Evolutionary conservation across 1,139 yeast genomes (phyloP), one percentile per base, ranked within the genome.

Genomic region (Candida glucosophila): DNA sequence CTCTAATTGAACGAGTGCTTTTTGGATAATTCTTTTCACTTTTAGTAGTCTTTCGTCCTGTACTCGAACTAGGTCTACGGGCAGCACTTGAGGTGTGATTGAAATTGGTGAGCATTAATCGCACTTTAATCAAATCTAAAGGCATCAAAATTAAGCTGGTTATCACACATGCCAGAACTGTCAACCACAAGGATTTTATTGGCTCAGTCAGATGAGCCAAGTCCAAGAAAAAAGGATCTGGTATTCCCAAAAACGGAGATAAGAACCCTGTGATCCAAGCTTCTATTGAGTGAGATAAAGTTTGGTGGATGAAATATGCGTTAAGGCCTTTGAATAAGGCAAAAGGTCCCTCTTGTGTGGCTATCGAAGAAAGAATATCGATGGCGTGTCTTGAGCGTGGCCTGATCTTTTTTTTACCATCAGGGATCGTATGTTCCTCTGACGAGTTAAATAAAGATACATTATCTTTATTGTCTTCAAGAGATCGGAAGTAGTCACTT

Each of bases 251-350:
- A 27, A 82, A 61, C 3, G 95, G 90, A 5, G 95, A 77, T 10
- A 85, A 51, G 40, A 88, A 74, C 5, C 95, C 95, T 0, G 93
- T 78, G 22, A 85, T 64, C 96, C 97, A 88, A 1, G 95, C 86
- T 44, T 83, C 93, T 26, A 86, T 59, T 1, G 94, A 81, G 30
- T 77, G 74, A 2, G 80, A 72, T 22, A 86, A 59, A 0, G 94
- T 80, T 31, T 72, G 79, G 45, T 80, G 69, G 17, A 90, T 63
- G 45, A 86, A 88, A 1, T 94, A 67, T 1, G 95, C 83, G 48
- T 90, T 86, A 22, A 83, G 67, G 4, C 94, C 95, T 41, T 92
- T 68, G 71, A 93, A 82, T 15, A 85, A 56, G 1, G 95, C 95
- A 44, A 76, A 61, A 1, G 85, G 75, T 0, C 97, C 96, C 42